Evolutionary conservation across 495 filamentous ascomycete species (phyloP), one percentile per base, ranked within the genome.

Genomic region (Cercophora scortea): DNA sequence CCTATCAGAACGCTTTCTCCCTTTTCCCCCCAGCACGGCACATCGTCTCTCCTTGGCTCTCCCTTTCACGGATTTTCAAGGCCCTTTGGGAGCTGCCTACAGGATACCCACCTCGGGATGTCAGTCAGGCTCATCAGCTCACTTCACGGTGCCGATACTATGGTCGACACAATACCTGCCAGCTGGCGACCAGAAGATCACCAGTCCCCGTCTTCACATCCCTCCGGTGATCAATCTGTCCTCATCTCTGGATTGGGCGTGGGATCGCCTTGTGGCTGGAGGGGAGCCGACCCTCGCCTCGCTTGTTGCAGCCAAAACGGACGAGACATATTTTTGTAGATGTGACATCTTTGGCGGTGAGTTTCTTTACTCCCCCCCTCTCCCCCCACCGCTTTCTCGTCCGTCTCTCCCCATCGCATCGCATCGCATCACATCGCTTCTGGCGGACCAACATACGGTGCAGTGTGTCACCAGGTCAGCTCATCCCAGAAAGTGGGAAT

Each of bases 1-100:
- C 54, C 54, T 57, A 49, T 56, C 49, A 57, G 50, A 52, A 38
- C 25, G 15, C 33, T 35, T 41, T 34, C 15, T 56, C 40, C 45
- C 45, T 34, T 49, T 33, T 42, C 56, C 47, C 25, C 25, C 55
- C 55, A 57, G 50, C 36, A 59, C 50, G 52, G 53, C 55, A 54
- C 48, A 35, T 25, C 25, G 2, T 25, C 25, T 25, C 2, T 25
- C 25, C 25, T 25, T 25, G 2, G 25, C 25, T 25, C 2, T 25
- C 25, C 25, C 2, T 5, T 25, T 25, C 25, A 25, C 25, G 25
- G 25, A 25, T 25, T 25, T 25, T 25, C 5, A 5, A 25, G 25
- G 25, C 5, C 25, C 25, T 25, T 25, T 25, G 2, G 25, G 2
- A 25, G 25, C 25, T 25, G 25, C 25, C 25, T 25, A 25, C n/a